Base-by-base conservation (phyloP, 192 early-diverging fungal genomes). In the Helicostylum pulchrum region DNA sequence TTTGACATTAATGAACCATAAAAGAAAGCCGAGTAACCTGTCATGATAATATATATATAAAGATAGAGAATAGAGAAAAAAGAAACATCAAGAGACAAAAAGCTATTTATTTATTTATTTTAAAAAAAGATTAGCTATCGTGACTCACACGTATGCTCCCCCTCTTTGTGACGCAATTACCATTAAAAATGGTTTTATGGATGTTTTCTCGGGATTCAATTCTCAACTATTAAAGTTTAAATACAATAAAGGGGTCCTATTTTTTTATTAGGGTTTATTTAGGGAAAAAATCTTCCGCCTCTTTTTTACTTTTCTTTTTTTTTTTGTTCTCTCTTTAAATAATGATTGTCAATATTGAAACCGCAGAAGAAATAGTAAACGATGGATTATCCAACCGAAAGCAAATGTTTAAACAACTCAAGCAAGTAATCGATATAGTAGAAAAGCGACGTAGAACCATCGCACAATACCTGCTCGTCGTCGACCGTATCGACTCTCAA, bases 1-100 rank as follows among this genome's bases (percentile, higher is more conserved):
- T 39, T 58, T 3, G 56, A 58, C 56, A 58, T 58, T 0, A 58
- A 10, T 14, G 42, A 43, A 14, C 56, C 56, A 58, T 58, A 58
- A 44, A 58, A 58, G 23, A 58, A 58, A 1, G 36, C 36, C 1
- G 36, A 39, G 9, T 39, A 39, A 9, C 36, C 36, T 0, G 36
- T 39, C 36, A 39, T 39, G 6, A 39, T 39, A 9, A 39, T 6
- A 39, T 3, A 39, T 39, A 4, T 3, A 39, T 6, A 39, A 6
- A 39, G 36, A 10, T 10, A 39, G 4, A 39, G 6, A 39, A 39
- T 3, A 39, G 4, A 39, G 0, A 9, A 39, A 10, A 39, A 39
- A 39, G 6, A 39, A 39, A 39, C 1, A 3, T 0, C 36, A 3
- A 39, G 26, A 26, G 26, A 26, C 0, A 26, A 26, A 26, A 26